Evolutionary conservation across 164 flowering plant species (phyloP).

Genomic region (Vitis labrusca): DNA sequence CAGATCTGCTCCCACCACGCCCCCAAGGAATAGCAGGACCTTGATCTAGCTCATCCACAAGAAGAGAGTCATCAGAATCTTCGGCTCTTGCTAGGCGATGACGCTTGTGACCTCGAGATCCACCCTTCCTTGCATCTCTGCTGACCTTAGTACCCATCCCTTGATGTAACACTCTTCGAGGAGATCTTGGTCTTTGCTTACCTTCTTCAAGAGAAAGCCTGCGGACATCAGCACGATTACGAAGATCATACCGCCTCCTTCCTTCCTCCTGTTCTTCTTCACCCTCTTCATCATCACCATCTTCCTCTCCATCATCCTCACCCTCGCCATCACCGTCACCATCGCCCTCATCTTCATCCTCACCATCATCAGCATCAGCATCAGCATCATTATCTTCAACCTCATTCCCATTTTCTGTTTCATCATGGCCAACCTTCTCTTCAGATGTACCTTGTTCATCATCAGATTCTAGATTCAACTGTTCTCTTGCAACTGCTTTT

Average conservation of each 20-base stretch:
- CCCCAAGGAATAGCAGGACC: conserved; percentile 92
- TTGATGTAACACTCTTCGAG: conserved; percentile 86
- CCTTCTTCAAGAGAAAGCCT: conserved; percentile 68
- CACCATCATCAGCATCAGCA: conserved; percentile 57
- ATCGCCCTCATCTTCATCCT: conserved; percentile 61
- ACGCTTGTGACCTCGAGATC: conserved; percentile 88
- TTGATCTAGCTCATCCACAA: conserved; percentile 98
- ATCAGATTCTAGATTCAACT: conserved; percentile 47
- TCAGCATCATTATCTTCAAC: conserved; percentile 37
- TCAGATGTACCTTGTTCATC: conserved; percentile 79
- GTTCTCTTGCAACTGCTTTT: conserved; percentile 36
- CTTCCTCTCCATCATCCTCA: conserved; percentile 48
- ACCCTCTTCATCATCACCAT: conserved; percentile 68
- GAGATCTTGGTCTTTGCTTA: conserved; percentile 83
- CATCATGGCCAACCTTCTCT: conserved; percentile 62
- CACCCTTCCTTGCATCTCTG: conserved; percentile 87
- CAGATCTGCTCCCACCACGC: conserved; percentile 84
- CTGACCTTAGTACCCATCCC: conserved; percentile 83
- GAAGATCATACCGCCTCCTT: conserved; percentile 89
- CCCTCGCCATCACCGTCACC: conserved; percentile 40
- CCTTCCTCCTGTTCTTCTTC: conserved; percentile 88
- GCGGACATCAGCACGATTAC: conserved; percentile 94
- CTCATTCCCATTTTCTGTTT: conserved; percentile 68
- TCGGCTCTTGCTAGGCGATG: conserved; percentile 76
- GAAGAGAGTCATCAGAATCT: conserved; percentile 98